Conservation (phyloP, 208 protist species). For the Wallacemonas rigidus region DNA sequence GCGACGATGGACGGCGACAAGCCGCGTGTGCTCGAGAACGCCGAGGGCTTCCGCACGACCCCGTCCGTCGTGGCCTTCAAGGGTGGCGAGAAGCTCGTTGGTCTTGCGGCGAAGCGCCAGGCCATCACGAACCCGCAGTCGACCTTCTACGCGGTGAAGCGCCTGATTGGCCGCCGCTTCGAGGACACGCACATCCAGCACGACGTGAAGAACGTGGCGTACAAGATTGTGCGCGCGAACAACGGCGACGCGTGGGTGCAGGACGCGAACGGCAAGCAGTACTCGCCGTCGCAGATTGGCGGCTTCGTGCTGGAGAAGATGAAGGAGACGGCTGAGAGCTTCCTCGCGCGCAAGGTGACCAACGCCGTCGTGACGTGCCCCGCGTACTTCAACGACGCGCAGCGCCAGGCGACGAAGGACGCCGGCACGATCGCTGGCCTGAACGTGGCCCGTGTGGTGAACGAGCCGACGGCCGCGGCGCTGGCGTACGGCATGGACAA, state of each 20-base stretch:
- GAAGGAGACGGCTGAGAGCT: slow-evolving; percentile 64
- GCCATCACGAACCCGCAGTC: slow-evolving; percentile 68
- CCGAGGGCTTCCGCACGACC: slow-evolving; percentile 82
- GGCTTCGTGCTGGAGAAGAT: slow-evolving; percentile 85
- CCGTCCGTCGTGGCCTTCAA: slow-evolving; percentile 87
- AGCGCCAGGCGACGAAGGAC: slow-evolving; percentile 98
- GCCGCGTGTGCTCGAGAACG: slow-evolving; percentile 82
- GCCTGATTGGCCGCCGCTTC: slow-evolving; percentile 77
- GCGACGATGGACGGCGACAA: slow-evolving; percentile 92
- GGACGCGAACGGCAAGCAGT: slow-evolving; percentile 76
- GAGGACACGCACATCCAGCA: slow-evolving; percentile 71
- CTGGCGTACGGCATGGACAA: slow-evolving; percentile 26
- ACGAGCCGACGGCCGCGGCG: slow-evolving; percentile 99
- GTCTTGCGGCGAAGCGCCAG: slow-evolving; percentile 79
- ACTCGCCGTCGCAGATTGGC: slow-evolving; percentile 83
- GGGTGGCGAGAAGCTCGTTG: slow-evolving; percentile 76
- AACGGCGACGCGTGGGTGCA: slow-evolving; percentile 95
- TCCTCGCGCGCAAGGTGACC: slow-evolving; percentile 35
- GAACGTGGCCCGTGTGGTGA: slow-evolving; percentile 98
- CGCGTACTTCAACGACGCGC: slow-evolving; percentile 98
- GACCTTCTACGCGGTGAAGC: slow-evolving; percentile 88
- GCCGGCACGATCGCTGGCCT: slow-evolving; percentile 94
- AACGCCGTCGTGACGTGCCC: slow-evolving; percentile 96
- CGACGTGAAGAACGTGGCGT: slow-evolving; percentile 89
- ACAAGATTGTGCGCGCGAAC: slow-evolving; percentile 94